Base-by-base conservation (phyloP, 176 grass and related monocot species). In the Musa beccarii region DNA sequence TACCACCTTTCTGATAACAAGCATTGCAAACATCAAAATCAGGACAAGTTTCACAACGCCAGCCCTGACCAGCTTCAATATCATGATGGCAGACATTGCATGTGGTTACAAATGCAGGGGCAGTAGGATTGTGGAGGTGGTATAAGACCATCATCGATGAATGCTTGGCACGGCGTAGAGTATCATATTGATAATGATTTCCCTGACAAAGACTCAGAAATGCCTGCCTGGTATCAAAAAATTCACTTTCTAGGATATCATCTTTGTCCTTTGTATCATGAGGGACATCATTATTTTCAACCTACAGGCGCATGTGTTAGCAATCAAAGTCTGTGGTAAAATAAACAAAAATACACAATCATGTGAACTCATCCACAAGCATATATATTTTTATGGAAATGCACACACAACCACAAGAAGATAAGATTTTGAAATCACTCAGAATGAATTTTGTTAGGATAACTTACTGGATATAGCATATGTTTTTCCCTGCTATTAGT, bases 71-170 rank as follows among this genome's bases (percentile, higher is more conserved):
- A 73, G 91, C 81, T 87, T 99, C 96, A 71, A 95, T 99, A 73
- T 99, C 96, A 86, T 89, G 96, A 77, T 73, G 56, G 82, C 96
- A 99, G 52, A 80, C 87, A 65, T 92, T 89, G 76, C 96, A 99
- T 49, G 91, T 86, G 75, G 91, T 95, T n/a, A 99, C 96, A 84
- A 95, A 99, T 4, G 91, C 96, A 9, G 96, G 96, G 56, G 96
- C 96, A 65, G 91, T 99, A 52, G 96, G 96, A 84, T 99, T 99
- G 80, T 99, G 96, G 50, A 99, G 89, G 83, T 99, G 96, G 78
- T 99, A 99, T 73, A 99, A 76, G 66, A 99, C 91, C 96, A 99
- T 99, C 86, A 99, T 99, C 76, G 96, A 99, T 0, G 96, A 99
- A 81, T 99, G 96, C 83, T 99, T 99, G 63, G 96, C 96, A 19